Evolutionary conservation across 2,329 filamentous ascomycete genomes (phyloP), one percentile per base, ranked within the genome.

Genomic region (Sphaerostilbella broomeana): DNA sequence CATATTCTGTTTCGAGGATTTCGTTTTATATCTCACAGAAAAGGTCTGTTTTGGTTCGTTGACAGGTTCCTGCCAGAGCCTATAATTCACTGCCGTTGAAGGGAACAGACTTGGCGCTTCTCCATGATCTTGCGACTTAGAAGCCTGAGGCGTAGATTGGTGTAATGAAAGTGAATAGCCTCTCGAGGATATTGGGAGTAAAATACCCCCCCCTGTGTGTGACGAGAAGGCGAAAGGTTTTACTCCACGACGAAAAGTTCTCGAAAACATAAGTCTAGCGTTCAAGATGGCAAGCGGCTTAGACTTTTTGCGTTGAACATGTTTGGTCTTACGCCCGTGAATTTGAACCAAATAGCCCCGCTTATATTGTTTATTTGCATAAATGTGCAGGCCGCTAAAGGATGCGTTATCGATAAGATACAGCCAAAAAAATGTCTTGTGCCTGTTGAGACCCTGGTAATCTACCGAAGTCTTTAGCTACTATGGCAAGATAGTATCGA

Each of bases 341-440:
- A 13, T 36, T 32, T 16, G 11, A 30, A 22, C 19, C 40, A 24
- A 22, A 19, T 32, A 12, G 15, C 18, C 26, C 41, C 41, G 25
- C 32, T 22, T n/a, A 29, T 25, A 21, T 9, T n/a, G 35, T 25
- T 12, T 42, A 42, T 29, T 20, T 45, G 38, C 35, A 42, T 44
- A 38, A 20, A 29, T 18, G n/a, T n/a, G n/a, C n/a, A n/a, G n/a
- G n/a, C n/a, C n/a, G n/a, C n/a, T n/a, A n/a, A n/a, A 5, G 24
- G 30, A 16, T 28, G 2, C 0, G 3, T 19, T 40, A 40, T 40
- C 37, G 37, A 40, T 40, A 40, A 33, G 17, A 24, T 34, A 21
- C 13, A 12, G 16, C 17, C 21, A 12, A 30, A 11, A 19, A 18
- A 24, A 40, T 40, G 38, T 35, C 38, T 10, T n/a, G n/a, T n/a